These are phyloP conservation scores for Trametes sp. DNA, from an alignment of 1,284 basidiomycete species.

Conservation along the genomic window DNA sequence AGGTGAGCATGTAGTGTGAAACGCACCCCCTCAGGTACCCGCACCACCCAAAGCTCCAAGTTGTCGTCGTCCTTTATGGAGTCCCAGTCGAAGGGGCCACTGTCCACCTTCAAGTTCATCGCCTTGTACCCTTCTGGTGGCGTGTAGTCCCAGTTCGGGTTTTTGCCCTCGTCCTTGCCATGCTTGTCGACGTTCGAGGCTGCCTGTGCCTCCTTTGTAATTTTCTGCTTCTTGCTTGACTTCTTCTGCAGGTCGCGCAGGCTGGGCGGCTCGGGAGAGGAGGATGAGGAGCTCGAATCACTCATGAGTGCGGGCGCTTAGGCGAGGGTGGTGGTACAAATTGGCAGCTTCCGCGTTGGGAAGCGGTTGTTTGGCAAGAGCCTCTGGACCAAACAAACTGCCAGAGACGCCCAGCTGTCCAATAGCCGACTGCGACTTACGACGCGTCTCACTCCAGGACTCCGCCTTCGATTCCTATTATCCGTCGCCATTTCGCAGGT, in stretches of 20 bases:
- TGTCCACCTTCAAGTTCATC: conserved; percentile 52
- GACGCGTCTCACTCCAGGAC: conserved; percentile 1
- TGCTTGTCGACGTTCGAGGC: conserved; percentile 28
- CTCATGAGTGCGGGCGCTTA: conserved; percentile 24
- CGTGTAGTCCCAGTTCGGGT: conserved; percentile 60
- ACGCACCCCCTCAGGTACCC: conserved; percentile 71
- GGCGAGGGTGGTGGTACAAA: conserved; percentile 17
- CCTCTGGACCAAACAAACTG: conserved; percentile 29
- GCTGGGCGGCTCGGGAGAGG: conserved; percentile 33
- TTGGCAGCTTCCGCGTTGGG: conserved; percentile 17
- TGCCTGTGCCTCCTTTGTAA: conserved; percentile 22
- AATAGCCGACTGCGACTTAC: conserved; percentile 13
- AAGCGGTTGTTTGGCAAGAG: conserved; percentile 33
- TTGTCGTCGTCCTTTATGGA: conserved; percentile 63
- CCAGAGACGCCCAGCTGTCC: neutral
- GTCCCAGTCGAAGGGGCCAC: conserved; percentile 73
- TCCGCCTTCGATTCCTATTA: neutral
- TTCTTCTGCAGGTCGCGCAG: conserved; percentile 27
- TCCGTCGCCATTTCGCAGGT: neutral
- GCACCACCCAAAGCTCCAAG: conserved; percentile 73
- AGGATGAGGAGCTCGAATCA: conserved; percentile 34
- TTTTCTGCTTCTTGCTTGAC: conserved; percentile 30
- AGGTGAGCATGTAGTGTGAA: too few species aligned
- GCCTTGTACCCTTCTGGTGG: conserved; percentile 59
- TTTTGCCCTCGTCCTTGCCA: conserved; percentile 56